Evolutionary conservation across 2,329 filamentous ascomycete genomes (phyloP).

Genomic region (Hypoxylon sp.): DNA sequence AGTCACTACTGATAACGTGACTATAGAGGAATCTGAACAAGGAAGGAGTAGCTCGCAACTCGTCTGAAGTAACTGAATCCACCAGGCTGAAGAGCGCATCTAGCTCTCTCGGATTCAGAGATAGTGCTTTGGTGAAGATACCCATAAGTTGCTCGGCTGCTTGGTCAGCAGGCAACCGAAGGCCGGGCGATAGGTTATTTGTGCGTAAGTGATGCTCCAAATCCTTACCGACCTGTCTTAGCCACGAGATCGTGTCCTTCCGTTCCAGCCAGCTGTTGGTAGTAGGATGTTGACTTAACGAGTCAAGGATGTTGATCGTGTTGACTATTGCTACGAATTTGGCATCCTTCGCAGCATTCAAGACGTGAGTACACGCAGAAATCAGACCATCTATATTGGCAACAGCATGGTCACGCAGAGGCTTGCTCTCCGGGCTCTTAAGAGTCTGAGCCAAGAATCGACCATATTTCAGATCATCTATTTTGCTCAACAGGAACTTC

Average conservation of each 20-base stretch:
- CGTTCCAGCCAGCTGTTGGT: slow-evolving; percentile 79
- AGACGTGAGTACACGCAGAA: slow-evolving; percentile 71
- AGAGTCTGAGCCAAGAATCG: slow-evolving; percentile 92
- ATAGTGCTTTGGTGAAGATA: slow-evolving; percentile 84
- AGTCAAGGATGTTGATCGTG: slow-evolving; percentile 85
- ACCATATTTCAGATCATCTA: slow-evolving; percentile 88
- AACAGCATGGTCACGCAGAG: slow-evolving; percentile 79
- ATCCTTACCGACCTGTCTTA: slow-evolving; percentile 77
- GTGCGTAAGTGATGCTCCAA: slow-evolving; percentile 79
- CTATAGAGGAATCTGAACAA: slow-evolving; percentile 87
- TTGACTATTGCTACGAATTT: slow-evolving; percentile 80
- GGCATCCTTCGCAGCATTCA: slow-evolving; percentile 75
- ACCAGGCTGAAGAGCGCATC: slow-evolving; percentile 88
- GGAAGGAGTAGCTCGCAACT: slow-evolving; percentile 80
- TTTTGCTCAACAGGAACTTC: slow-evolving; percentile 79
- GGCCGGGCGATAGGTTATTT: slow-evolving; percentile 75
- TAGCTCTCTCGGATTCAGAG: slow-evolving; percentile 78
- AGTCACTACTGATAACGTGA: slow-evolving; percentile 84
- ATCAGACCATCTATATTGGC: slow-evolving; percentile 80
- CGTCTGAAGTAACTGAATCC: slow-evolving; percentile 83
- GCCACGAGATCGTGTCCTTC: slow-evolving; percentile 69
- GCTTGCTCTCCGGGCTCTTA: slow-evolving; percentile 76
- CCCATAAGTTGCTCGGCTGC: slow-evolving; percentile 88
- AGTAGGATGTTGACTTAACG: slow-evolving; percentile 75
- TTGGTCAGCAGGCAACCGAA: slow-evolving; percentile 89